Evolutionary conservation across 768 basidiomycete species (phyloP).

Genomic region (Xerocomus potaroensis): DNA sequence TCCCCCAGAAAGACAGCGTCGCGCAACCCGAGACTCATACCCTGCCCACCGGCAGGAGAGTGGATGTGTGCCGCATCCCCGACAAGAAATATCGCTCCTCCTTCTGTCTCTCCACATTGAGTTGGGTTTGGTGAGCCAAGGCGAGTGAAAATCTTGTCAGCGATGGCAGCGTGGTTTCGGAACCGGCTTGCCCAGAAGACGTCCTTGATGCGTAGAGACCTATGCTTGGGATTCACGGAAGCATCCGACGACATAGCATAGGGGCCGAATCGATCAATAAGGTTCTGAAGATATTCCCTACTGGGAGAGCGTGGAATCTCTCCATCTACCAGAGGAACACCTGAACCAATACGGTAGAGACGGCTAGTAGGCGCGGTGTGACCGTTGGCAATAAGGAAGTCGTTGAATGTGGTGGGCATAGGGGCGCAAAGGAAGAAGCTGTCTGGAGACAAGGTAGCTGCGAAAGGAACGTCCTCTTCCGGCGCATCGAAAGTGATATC

Average conservation of each 20-base stretch:
- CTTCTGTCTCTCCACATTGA: slow-evolving; percentile 6
- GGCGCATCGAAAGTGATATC: slow-evolving; percentile 15
- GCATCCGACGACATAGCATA: slow-evolving; percentile 34
- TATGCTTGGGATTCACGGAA: slow-evolving; percentile 30
- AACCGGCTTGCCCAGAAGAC: slow-evolving; percentile 46
- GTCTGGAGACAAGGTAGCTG: not conserved
- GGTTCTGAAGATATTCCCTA: slow-evolving; percentile 41
- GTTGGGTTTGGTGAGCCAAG: slow-evolving; percentile 14
- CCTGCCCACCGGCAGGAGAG: slow-evolving; percentile 54
- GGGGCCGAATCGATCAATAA: slow-evolving; percentile 41
- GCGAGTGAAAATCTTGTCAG: slow-evolving; percentile 36
- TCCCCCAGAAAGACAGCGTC: slow-evolving; percentile 47
- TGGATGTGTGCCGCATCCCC: slow-evolving; percentile 53
- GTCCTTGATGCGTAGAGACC: slow-evolving; percentile 34
- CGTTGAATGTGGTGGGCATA: slow-evolving; percentile 15
- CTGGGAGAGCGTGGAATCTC: slow-evolving; percentile 37
- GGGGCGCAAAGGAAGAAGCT: slow-evolving; percentile 14
- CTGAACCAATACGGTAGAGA: slow-evolving; percentile 41
- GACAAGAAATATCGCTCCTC: slow-evolving; percentile 27
- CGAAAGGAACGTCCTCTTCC: not conserved
- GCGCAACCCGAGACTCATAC: slow-evolving; percentile 55
- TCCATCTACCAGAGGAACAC: slow-evolving; percentile 35
- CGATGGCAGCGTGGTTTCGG: slow-evolving; percentile 43
- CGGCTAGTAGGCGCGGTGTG: not conserved
- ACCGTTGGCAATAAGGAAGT: slow-evolving; percentile 15